Conservation (phyloP, 257 asterid species). For the Nicotiana obtusifolia region DNA sequence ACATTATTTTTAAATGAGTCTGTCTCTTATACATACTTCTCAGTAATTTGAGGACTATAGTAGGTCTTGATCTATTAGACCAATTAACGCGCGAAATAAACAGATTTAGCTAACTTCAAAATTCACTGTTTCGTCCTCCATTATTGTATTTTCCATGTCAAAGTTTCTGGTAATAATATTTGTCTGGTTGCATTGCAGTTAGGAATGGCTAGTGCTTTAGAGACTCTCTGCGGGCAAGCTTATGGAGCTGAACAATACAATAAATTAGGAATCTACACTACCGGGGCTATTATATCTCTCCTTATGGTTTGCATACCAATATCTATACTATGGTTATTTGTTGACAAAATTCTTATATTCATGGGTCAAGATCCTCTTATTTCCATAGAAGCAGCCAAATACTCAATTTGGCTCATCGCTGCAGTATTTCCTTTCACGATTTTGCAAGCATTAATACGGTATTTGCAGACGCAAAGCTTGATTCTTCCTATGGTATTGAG, state of each 20-base stretch:
- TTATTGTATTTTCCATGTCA: background rate
- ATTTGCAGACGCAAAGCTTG: slow-evolving; percentile 19
- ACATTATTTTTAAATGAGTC: no score
- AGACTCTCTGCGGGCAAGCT: slow-evolving; percentile 23
- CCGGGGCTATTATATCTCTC: slow-evolving; percentile 12
- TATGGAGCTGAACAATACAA: slow-evolving; percentile 17
- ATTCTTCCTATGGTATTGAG: slow-evolving; percentile 18
- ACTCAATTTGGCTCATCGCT: background rate
- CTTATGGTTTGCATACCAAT: slow-evolving; percentile 17
- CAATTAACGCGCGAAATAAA: background rate
- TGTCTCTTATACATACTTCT: no score
- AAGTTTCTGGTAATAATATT: background rate
- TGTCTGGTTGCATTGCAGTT: background rate
- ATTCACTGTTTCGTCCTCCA: background rate
- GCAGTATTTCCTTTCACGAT: slow-evolving; percentile 12
- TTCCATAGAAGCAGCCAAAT: slow-evolving; percentile 15
- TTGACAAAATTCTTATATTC: slow-evolving; percentile 11
- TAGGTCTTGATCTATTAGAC: no score
- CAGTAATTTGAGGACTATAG: no score
- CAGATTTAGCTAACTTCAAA: background rate
- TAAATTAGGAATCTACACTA: slow-evolving; percentile 12
- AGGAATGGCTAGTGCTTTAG: slow-evolving; percentile 21
- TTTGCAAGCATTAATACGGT: slow-evolving; percentile 6
- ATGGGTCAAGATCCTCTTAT: slow-evolving; percentile 19
- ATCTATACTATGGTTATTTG: slow-evolving; percentile 12